phyloP scores from a whole-genome alignment of 441 rosid genomes.

The Erysimum pusillum region DNA sequence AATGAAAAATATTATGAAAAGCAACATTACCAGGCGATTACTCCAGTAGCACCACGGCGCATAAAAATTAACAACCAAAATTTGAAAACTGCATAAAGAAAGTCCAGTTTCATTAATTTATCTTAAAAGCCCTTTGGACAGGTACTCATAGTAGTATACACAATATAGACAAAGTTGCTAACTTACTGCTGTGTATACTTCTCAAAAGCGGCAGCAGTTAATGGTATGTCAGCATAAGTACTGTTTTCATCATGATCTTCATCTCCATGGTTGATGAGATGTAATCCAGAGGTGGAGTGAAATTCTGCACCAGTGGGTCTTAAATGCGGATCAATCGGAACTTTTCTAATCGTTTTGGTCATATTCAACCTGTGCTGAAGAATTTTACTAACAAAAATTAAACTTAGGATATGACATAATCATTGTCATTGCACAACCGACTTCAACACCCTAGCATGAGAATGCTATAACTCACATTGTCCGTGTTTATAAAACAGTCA shows the following conservation, averaged over 20 bases:
- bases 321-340: constrained; percentile 79
- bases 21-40: constrained; percentile 81
- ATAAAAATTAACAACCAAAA: constrained; percentile 85
- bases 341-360: constrained; percentile 83
- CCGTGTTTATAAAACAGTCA: not conserved
- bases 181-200: constrained; percentile 72
- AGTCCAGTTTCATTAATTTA: constrained; percentile 7
- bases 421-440: not conserved
- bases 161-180: constrained; percentile 35
- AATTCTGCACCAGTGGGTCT: constrained; percentile 75
- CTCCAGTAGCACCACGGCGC: constrained; percentile 99
- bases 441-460: not conserved
- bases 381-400: constrained; percentile 17
- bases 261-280: constrained; percentile 88
- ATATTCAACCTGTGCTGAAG: constrained; percentile 96
- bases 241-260: constrained; percentile 59
- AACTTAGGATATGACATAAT: constrained; percentile 1
- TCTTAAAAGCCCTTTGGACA: constrained; percentile 11
- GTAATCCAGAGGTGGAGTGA: constrained; percentile 63
- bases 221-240: constrained; percentile 59
- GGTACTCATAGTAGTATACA: constrained; percentile 17
- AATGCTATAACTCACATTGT: not conserved
- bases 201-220: constrained; percentile 72
- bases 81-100: constrained; percentile 66
- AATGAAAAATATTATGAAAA: not conserved